phyloP scores from a whole-genome alignment of 2,329 filamentous ascomycete genomes.

The Aspergillus sclerotialis region DNA sequence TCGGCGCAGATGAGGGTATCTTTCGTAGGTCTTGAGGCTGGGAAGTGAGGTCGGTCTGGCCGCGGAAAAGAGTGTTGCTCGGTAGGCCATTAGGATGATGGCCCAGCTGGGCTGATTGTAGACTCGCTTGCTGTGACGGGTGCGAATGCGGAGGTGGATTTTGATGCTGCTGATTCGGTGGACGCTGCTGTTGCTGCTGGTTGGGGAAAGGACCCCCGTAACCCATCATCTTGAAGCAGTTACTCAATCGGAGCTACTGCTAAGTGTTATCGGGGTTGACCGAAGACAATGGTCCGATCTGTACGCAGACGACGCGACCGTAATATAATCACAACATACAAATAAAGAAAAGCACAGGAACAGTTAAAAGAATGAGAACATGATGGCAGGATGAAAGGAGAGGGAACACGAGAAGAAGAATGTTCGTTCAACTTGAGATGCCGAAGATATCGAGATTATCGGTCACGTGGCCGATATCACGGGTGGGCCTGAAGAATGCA shows the following conservation, averaged over 20 bases:
- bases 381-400: not conserved
- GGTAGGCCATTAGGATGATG: constrained; percentile 21
- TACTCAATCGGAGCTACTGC: constrained; percentile 7
- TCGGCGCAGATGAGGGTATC: constrained; percentile 4
- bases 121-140: constrained; percentile 23
- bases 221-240: constrained; percentile 26
- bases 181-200: constrained; percentile 20
- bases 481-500: too few relatives aligned
- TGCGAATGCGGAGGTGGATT: constrained; percentile 20
- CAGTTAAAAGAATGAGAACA: not conserved
- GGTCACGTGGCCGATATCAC: too few relatives aligned
- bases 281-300: not conserved
- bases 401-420: not conserved
- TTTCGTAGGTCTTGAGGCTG: not conserved
- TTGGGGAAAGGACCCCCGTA: constrained; percentile 26
- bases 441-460: too few relatives aligned
- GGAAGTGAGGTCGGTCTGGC: not conserved
- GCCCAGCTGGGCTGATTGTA: constrained; percentile 12
- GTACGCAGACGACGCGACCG: too few relatives aligned
- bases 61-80: constrained; percentile 9
- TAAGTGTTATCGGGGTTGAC: not conserved
- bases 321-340: too few relatives aligned
- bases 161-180: constrained; percentile 16
- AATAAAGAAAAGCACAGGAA: too few relatives aligned
- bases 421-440: too few relatives aligned